phyloP scores from a whole-genome alignment of 2,329 filamentous ascomycete species.

The Ophiosphaerella korrae region DNA sequence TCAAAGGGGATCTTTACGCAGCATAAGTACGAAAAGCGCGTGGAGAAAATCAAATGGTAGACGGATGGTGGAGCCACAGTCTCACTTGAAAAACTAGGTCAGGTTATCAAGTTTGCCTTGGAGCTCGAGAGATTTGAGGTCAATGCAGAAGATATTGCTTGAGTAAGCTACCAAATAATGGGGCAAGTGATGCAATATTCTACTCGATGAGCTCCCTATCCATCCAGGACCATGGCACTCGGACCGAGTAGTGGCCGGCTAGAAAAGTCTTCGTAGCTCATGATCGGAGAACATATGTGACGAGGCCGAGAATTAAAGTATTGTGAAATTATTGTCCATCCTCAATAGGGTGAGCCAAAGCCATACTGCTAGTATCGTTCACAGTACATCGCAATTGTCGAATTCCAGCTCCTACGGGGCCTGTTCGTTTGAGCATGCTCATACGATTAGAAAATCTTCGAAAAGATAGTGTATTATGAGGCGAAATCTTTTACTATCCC shows the following conservation, averaged over 20 bases:
- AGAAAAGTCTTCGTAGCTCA: slow-evolving; percentile 18
- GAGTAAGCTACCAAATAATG: slow-evolving; percentile 23
- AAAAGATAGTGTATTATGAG: no score
- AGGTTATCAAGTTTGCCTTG: slow-evolving; percentile 19
- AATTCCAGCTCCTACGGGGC: no score
- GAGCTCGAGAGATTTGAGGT: slow-evolving; percentile 10
- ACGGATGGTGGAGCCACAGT: slow-evolving; percentile 29
- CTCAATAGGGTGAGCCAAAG: slow-evolving; percentile 2
- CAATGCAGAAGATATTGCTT: slow-evolving; percentile 14
- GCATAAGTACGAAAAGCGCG: slow-evolving; percentile 25
- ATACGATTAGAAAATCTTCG: no score
- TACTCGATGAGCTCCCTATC: slow-evolving; percentile 14
- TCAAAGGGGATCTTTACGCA: slow-evolving; percentile 18
- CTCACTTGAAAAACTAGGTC: slow-evolving; percentile 18
- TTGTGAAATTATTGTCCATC: slow-evolving; percentile 13
- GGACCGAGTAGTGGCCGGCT: slow-evolving; percentile 13
- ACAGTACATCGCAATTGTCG: no score
- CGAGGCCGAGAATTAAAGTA: slow-evolving; percentile 13
- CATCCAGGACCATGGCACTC: slow-evolving; percentile 1
- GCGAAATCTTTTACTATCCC: no score
- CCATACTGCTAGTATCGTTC: no score
- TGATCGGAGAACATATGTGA: slow-evolving; percentile 15
- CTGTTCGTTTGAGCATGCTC: no score
- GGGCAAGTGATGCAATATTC: slow-evolving; percentile 29
- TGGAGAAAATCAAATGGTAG: slow-evolving; percentile 20